Evolutionary conservation across 441 rosid species (phyloP).

Genomic region (Sinapis alba): DNA sequence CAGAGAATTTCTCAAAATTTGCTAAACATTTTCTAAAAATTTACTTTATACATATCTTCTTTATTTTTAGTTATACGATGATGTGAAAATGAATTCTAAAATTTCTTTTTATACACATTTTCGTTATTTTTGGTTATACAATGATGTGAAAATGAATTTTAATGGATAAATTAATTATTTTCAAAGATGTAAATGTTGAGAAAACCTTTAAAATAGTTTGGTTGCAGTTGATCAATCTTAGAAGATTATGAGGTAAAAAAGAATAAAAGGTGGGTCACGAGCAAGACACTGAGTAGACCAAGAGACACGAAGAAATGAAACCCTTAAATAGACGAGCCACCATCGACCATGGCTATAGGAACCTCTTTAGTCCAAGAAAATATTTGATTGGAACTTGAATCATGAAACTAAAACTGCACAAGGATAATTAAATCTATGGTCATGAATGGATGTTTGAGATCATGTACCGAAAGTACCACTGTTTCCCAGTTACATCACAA

Average conservation of each 20-base stretch:
- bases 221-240: no score
- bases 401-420: slow-evolving; percentile 1
- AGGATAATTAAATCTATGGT: neutral
- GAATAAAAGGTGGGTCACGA: no score
- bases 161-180: neutral
- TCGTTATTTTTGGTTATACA: neutral
- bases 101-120: no score
- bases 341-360: no score
- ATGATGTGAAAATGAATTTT: neutral
- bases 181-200: slow-evolving; percentile 28
- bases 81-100: neutral
- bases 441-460: slow-evolving; percentile 10
- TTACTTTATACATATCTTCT: neutral
- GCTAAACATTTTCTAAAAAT: neutral
- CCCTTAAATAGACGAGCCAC: no score
- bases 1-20: neutral
- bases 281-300: no score
- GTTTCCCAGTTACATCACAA: slow-evolving; percentile 33
- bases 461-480: slow-evolving; percentile 24
- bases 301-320: no score
- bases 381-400: no score
- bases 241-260: no score
- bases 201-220: no score
- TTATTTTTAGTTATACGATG: neutral
- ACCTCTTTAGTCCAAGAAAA: no score